Evolutionary conservation across 129 eudicot species (phyloP), one percentile per base, ranked within the genome.

Genomic region (Deinandra increscens): DNA sequence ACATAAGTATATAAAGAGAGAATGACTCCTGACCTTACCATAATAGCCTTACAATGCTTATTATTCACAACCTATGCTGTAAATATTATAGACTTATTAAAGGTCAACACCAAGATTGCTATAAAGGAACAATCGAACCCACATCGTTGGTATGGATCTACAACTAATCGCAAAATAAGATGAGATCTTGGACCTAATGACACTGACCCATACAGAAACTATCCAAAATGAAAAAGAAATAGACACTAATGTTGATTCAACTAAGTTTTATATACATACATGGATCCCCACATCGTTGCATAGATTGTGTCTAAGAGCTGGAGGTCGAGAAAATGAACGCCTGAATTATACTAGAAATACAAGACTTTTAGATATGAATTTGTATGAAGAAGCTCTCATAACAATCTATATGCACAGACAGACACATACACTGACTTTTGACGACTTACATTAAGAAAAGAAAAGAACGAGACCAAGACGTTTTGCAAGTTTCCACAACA

Each of bases 211-310:
- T 31, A 61, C 48, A 12, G 23, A 65, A 42, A 22, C 69, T 64
- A 64, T 12, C 12, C 39, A 22, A 15, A 8, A 62, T 36, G 49
- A 62, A 65, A 65, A 43, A 43, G 6, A 13, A 43, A 37, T 6
- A 10, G 37, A 38, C 14, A 18, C 33, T 62, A 64, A 64, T 29
- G 69, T 54, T 22, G 26, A 42, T 61, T 19, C 26, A 61, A 36
- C 67, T 36, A 61, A 5, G 49, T 56, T 56, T 56, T 15, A n/a
- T n/a, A n/a, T 64, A 64, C 12, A 64, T 42, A 64, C 54, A 64
- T 22, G 69, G 69, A 13, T 36, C 53, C 46, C 46, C n/a, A 14
- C 34, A 60, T 23, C 44, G 7, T n/a, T n/a, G 26, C 44, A 60
- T 34, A 31, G 44, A 33, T 60, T 34, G 26, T 59, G 34, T 60